A percentile compares a stretch with the other conserved stretches of the same genome.
These are phyloP conservation scores for Cryptococcus sp. DNA, from an alignment of 1,284 basidiomycete species.

Conservation along the genomic window DNA sequence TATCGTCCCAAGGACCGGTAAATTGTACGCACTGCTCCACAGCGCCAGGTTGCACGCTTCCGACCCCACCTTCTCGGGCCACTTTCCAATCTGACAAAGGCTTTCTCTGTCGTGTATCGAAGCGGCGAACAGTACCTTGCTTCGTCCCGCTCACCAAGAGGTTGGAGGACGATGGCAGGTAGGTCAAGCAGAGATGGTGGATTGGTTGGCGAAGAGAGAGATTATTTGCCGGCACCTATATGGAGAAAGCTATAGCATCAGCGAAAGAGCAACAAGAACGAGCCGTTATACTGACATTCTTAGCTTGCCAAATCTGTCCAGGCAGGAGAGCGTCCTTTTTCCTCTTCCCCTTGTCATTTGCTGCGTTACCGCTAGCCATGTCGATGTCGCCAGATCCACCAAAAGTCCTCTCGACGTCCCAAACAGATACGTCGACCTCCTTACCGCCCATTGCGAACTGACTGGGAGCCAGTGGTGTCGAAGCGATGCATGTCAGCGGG, in stretches of 20 bases:
- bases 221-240: constrained; percentile 71
- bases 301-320: constrained; percentile 58
- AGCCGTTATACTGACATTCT: constrained; percentile 42
- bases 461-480: constrained; percentile 57
- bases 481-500: constrained; percentile 51
- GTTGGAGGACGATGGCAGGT: constrained; percentile 51
- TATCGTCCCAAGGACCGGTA: not conserved
- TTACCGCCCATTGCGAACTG: constrained; percentile 81
- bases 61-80: constrained; percentile 64
- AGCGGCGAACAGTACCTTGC: constrained; percentile 72
- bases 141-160: constrained; percentile 71
- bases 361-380: not conserved
- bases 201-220: constrained; percentile 79
- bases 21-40: constrained; percentile 65
- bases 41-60: constrained; percentile 60
- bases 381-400: constrained; percentile 10
- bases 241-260: not conserved
- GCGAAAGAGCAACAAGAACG: not conserved
- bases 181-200: constrained; percentile 68
- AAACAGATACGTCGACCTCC: constrained; percentile 82
- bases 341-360: constrained; percentile 59
- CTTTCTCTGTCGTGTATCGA: constrained; percentile 75
- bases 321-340: constrained; percentile 68
- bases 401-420: constrained; percentile 74
- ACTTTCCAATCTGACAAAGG: constrained; percentile 57